Evolutionary conservation across 148 eudicot species (phyloP).

Genomic region (Vaccinium darrowii): DNA sequence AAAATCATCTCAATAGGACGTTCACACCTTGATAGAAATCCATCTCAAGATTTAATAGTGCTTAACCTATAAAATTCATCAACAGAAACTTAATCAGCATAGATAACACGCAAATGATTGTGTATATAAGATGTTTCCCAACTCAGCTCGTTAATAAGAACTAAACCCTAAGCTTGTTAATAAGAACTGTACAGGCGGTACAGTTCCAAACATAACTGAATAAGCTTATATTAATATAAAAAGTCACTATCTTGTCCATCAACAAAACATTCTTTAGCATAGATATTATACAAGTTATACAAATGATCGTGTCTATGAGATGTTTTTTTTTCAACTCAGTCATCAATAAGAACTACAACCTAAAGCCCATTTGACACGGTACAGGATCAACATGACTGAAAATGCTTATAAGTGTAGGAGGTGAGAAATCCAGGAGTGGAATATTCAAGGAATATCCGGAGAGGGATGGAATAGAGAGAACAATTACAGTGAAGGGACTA

Average conservation of each 20-base stretch:
- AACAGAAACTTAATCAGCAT: neutral
- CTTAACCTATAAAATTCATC: conserved; percentile 4
- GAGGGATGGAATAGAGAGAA: no score
- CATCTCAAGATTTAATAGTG: conserved; percentile 28
- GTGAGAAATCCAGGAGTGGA: no score
- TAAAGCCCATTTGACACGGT: neutral
- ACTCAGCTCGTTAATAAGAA: conserved; percentile 5
- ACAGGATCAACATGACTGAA: neutral
- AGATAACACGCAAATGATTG: neutral
- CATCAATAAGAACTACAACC: neutral
- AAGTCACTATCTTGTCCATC: neutral
- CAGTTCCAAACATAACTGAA: conserved; percentile 1
- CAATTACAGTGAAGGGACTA: no score
- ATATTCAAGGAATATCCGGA: no score
- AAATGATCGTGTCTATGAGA: neutral
- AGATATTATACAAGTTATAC: neutral
- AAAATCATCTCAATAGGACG: conserved; percentile 49
- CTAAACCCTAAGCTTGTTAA: neutral
- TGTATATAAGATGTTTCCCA: neutral
- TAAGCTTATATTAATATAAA: neutral
- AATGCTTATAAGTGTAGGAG: neutral
- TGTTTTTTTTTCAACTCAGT: neutral
- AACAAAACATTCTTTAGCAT: neutral
- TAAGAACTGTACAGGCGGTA: neutral
- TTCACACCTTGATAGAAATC: conserved; percentile 39